Evolutionary conservation across 192 early-diverging fungal genomes (phyloP).

Genomic region (Gonapodya sp.): DNA sequence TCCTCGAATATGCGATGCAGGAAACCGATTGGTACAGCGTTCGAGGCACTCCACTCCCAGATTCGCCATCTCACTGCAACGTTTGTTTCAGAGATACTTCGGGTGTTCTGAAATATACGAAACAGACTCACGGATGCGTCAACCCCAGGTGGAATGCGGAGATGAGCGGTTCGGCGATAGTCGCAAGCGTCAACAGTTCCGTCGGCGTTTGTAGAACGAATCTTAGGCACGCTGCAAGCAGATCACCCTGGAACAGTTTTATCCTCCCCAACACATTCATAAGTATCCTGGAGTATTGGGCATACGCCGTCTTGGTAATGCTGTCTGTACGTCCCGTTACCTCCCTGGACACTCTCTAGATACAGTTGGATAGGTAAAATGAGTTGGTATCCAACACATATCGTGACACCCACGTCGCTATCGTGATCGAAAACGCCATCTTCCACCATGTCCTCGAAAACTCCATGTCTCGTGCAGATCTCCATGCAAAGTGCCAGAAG

Average conservation of each 20-base stretch:
- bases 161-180: conserved; percentile 47
- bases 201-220: conserved; percentile 50
- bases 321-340: too few relatives aligned
- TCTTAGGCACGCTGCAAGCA: conserved; percentile 55
- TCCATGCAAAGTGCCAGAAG: conserved; percentile 33
- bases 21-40: conserved; percentile 28
- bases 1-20: conserved; percentile 17
- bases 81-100: neutral
- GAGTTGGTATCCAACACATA: too few relatives aligned
- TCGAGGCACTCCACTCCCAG: conserved; percentile 56
- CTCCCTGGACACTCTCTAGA: too few relatives aligned
- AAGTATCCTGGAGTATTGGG: conserved; percentile 45
- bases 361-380: too few relatives aligned
- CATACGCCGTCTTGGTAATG: too few relatives aligned
- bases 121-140: neutral
- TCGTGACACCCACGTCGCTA: neutral
- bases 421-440: neutral
- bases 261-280: conserved; percentile 47
- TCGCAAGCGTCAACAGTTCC: conserved; percentile 38
- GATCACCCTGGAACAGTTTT: conserved; percentile 63
- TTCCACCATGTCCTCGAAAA: conserved; percentile 7
- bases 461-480: neutral
- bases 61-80: conserved; percentile 43
- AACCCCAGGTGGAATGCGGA: conserved; percentile 57
- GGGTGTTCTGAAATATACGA: neutral